phyloP scores from a whole-genome alignment of 306 rosid species.

The Mimosa pudica region DNA sequence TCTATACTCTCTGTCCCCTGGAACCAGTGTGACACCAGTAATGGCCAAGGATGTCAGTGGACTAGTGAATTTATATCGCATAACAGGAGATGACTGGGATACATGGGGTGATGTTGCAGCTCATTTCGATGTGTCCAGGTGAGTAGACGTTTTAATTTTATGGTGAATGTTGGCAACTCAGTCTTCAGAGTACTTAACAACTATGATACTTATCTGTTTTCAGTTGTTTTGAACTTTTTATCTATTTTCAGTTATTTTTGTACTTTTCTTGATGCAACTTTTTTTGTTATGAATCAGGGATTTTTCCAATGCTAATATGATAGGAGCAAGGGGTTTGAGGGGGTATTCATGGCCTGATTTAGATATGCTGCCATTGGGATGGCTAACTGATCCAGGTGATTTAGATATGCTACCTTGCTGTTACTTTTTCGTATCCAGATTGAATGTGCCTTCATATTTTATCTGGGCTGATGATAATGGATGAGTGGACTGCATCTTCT shows the following conservation, averaged over 20 bases:
- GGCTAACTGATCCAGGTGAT: constrained; percentile 84
- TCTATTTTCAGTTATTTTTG: constrained; percentile 20
- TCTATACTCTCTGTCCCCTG: constrained; percentile 90
- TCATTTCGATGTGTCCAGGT: constrained; percentile 87
- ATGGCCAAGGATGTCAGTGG: constrained; percentile 78
- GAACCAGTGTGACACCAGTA: constrained; percentile 77
- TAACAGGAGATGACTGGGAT: constrained; percentile 99
- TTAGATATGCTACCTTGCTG: constrained; percentile 1
- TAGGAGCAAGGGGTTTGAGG: constrained; percentile 64
- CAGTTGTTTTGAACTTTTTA: neutral
- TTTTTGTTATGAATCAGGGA: constrained; percentile 59
- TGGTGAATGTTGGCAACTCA: constrained; percentile 17
- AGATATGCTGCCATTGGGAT: constrained; percentile 97
- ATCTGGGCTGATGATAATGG: constrained; percentile 2
- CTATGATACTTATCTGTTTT: constrained; percentile 28
- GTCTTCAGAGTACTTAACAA: constrained; percentile 32
- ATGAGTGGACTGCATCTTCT: constrained; percentile 19
- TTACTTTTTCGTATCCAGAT: constrained; percentile 8
- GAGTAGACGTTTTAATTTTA: constrained; percentile 20
- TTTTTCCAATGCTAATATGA: constrained; percentile 71
- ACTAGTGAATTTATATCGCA: constrained; percentile 82
- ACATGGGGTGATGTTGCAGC: constrained; percentile 69
- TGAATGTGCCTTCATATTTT: constrained; percentile 25
- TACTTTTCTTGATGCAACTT: constrained; percentile 20
- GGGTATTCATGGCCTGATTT: constrained; percentile 98